phyloP scores from a whole-genome alignment of 2,329 filamentous ascomycete genomes.

The Trichoderma pleuroti region DNA sequence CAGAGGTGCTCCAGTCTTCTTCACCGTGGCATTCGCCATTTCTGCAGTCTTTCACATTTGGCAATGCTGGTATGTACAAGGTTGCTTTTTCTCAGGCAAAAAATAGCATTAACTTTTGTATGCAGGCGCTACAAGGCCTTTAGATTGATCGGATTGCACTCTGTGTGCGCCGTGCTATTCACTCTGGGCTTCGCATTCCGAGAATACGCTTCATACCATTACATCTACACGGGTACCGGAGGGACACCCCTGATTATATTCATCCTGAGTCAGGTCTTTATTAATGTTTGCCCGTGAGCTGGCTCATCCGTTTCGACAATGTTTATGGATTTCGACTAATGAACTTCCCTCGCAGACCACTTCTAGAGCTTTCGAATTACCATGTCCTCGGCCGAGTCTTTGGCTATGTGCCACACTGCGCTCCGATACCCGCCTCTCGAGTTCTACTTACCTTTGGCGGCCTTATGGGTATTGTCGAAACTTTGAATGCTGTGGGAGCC shows the following conservation, averaged over 20 bases:
- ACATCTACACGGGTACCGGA: background rate
- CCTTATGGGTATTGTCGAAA: background rate
- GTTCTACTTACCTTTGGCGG: background rate
- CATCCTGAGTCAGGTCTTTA: background rate
- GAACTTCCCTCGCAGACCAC: background rate
- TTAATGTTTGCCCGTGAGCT: background rate
- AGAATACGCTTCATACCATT: background rate
- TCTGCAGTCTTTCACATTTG: background rate
- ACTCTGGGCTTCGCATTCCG: background rate
- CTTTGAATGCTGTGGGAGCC: background rate
- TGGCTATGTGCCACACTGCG: background rate
- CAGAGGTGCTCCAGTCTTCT: background rate
- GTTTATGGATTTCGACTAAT: background rate
- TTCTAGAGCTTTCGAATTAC: constrained; percentile 1
- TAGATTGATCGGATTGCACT: background rate
- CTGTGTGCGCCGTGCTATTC: background rate
- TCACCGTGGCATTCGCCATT: background rate
- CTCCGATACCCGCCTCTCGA: background rate
- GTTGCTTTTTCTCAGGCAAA: too few species aligned
- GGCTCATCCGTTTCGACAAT: background rate
- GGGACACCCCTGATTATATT: background rate
- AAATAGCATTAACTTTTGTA: background rate
- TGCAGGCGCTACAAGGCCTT: background rate
- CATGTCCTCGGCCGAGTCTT: constrained; percentile 2
- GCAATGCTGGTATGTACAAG: background rate